These are phyloP conservation scores for Magnolia changhungtana DNA, from an alignment of 164 flowering plant species.

Conservation along the genomic window DNA sequence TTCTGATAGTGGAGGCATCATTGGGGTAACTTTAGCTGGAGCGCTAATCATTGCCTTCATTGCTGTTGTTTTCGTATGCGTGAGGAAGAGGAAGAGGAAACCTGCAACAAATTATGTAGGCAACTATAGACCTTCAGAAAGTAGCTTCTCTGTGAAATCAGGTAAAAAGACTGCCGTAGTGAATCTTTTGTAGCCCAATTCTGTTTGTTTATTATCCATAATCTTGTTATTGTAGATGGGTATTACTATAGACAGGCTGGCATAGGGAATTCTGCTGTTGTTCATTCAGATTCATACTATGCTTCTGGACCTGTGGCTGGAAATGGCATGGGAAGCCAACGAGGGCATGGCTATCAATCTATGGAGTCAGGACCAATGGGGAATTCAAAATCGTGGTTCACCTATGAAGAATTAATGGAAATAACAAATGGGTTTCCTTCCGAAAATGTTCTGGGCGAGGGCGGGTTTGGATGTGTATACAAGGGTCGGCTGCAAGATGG, in stretches of 20 bases:
- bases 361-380: constrained; percentile 25
- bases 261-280: not conserved
- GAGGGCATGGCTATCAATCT: constrained; percentile 16
- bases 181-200: not conserved
- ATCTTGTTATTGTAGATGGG: constrained; percentile 7
- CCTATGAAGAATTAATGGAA: constrained; percentile 51
- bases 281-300: not conserved
- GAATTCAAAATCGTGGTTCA: constrained; percentile 30
- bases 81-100: constrained; percentile 26
- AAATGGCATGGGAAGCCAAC: constrained; percentile 29
- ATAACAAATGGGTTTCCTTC: constrained; percentile 47
- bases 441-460: constrained; percentile 50
- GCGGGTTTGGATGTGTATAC: constrained; percentile 66
- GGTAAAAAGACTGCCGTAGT: constrained; percentile 17
- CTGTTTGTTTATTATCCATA: not conserved
- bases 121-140: constrained; percentile 25
- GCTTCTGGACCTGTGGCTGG: not conserved
- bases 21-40: constrained; percentile 35
- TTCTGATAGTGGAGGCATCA: constrained; percentile 10
- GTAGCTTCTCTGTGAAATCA: constrained; percentile 24
- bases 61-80: constrained; percentile 27
- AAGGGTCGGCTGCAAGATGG: constrained; percentile 49
- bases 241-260: not conserved
- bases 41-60: constrained; percentile 27
- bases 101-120: constrained; percentile 9